These are phyloP conservation scores for Aspergillus aculeatinus DNA, from an alignment of 2,329 filamentous ascomycete species.

Conservation along the genomic window DNA sequence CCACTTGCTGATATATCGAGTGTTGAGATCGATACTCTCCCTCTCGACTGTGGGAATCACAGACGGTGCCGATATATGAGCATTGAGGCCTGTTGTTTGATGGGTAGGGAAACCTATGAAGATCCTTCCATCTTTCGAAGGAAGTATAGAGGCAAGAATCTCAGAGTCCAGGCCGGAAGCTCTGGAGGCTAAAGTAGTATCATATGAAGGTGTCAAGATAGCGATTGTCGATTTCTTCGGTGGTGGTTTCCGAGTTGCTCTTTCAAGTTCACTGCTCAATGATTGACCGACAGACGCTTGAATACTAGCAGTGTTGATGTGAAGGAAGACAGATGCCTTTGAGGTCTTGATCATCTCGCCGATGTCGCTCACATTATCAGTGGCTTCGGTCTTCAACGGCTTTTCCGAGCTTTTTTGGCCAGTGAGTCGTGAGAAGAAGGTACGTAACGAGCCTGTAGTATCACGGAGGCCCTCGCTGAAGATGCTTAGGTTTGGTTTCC, in stretches of 20 bases:
- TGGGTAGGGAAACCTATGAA: constrained; percentile 98
- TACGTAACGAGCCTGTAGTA: constrained; percentile 63
- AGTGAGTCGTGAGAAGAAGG: constrained; percentile 78
- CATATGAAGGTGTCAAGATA: constrained; percentile 86
- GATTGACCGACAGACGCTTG: constrained; percentile 69
- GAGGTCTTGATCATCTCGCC: constrained; percentile 71
- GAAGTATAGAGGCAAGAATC: constrained; percentile 86
- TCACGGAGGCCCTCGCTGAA: constrained; percentile 42
- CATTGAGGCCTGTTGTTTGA: constrained; percentile 89
- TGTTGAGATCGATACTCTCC: constrained; percentile 95
- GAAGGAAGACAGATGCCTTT: constrained; percentile 79
- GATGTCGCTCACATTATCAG: constrained; percentile 60
- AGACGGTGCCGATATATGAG: constrained; percentile 92
- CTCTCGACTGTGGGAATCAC: constrained; percentile 96
- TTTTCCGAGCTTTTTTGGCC: constrained; percentile 52
- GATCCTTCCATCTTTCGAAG: constrained; percentile 83
- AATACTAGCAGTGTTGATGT: constrained; percentile 81
- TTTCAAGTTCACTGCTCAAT: constrained; percentile 82
- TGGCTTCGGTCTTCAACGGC: constrained; percentile 47
- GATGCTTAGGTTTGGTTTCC: constrained; percentile 62
- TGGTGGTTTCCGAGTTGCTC: constrained; percentile 95
- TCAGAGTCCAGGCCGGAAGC: constrained; percentile 55
- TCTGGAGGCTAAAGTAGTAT: constrained; percentile 69
- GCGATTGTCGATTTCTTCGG: constrained; percentile 83
- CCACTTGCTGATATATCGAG: constrained; percentile 91